phyloP scores from a whole-genome alignment of 1,139 yeast genomes.

The Eremothecium sinecaudum region DNA sequence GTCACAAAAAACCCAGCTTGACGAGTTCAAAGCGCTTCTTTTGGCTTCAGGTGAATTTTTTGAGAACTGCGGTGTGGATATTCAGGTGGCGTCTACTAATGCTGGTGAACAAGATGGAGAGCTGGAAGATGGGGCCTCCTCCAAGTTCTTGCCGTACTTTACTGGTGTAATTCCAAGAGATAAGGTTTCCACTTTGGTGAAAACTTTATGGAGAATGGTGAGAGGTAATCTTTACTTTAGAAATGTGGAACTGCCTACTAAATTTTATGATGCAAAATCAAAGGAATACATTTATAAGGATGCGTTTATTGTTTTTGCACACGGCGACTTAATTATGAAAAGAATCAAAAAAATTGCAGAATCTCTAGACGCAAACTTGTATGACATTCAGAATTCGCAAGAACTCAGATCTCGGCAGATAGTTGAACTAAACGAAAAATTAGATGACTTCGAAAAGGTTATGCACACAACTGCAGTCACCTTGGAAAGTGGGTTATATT shows the following conservation, averaged over 20 bases:
- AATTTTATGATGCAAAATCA: slow-evolving; percentile 42
- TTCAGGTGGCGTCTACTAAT: too few relatives aligned
- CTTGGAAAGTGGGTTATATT: slow-evolving; percentile 62
- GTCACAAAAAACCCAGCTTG: slow-evolving; percentile 45
- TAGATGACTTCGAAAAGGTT: slow-evolving; percentile 59
- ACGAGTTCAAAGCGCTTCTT: slow-evolving; percentile 61
- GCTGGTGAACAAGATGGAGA: too few relatives aligned
- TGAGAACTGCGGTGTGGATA: too few relatives aligned
- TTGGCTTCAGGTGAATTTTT: slow-evolving; percentile 64
- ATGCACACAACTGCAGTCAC: slow-evolving; percentile 63
- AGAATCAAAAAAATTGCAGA: slow-evolving; percentile 70
- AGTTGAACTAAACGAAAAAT: slow-evolving; percentile 45
- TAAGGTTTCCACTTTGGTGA: slow-evolving; percentile 63
- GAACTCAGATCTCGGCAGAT: slow-evolving; percentile 51
- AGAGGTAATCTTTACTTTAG: slow-evolving; percentile 82
- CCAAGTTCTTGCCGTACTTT: slow-evolving; percentile 39
- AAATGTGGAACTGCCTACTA: slow-evolving; percentile 56
- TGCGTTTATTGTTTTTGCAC: slow-evolving; percentile 78
- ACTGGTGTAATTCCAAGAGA: slow-evolving; percentile 76
- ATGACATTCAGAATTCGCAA: slow-evolving; percentile 54
- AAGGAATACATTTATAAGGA: slow-evolving; percentile 49
- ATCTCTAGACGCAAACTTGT: slow-evolving; percentile 73
- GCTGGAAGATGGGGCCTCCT: slow-evolving; percentile 12
- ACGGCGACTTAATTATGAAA: slow-evolving; percentile 62
- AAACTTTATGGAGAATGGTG: slow-evolving; percentile 84